Evolutionary conservation across 129 eudicot genomes (phyloP), one percentile per base, ranked within the genome.

Genomic region (Chrysanthemum lavandulifolium): DNA sequence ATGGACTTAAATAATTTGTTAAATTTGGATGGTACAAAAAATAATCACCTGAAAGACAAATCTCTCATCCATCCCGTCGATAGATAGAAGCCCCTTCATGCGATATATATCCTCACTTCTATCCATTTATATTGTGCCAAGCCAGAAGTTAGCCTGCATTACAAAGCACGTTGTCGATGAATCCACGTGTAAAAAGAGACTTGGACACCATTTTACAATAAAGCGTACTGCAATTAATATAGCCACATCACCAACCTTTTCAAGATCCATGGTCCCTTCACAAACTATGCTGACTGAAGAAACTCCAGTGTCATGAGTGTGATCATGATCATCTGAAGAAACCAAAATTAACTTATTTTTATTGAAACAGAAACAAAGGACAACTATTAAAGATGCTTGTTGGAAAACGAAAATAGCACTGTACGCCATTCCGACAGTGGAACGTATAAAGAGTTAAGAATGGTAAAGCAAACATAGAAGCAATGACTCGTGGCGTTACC

Each of bases 31-130:
- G 40, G 14, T 15, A 67, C 16, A n/a, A 2, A 36, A 58, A 18
- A 53, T 10, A 73, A 5, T 23, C 70, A 94, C 99, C 97, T 94
- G 99, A 68, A 94, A 94, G 68, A 94, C 99, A 65, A 94, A 94
- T 90, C 99, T 86, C 76, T 94, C 93, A 21, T 90, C 76, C 99
- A 94, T 94, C 45, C 94, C 97, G 4, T 84, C 84, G 19, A 94
- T 89, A 12, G 97, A 86, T 18, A 94, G 49, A 83, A 94, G 91
- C 62, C 99, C 97, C 72, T 94, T 94, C 99, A 90, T 94, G 53
- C 99, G 80, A 73, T 94, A 94, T 79, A 94, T 94, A 82, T 90
- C 98, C 56, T 94, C 99, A 57, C 97, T 90, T 63, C 85, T 82
- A 64, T 90, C 97, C 81, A 90, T 58, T 76, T 90, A 76, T 71